Evolutionary conservation across 192 early-diverging fungal genomes (phyloP).

Genomic region (Pilaira anomala): DNA sequence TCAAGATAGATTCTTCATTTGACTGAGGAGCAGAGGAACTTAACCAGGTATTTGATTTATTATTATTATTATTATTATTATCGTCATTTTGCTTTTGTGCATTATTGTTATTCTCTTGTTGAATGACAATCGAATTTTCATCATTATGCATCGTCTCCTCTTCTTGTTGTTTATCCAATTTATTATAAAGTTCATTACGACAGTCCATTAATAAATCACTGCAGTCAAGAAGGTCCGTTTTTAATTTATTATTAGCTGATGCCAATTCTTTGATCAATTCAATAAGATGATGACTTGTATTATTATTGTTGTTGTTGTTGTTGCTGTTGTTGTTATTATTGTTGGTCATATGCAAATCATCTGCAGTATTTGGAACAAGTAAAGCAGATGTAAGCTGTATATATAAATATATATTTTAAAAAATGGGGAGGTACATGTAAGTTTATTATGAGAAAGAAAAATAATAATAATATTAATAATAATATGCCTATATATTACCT

Average conservation of each 20-base stretch:
- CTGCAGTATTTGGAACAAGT: background rate
- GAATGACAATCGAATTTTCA: slow-evolving; percentile 11
- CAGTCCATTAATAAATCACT: slow-evolving; percentile 46
- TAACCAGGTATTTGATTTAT: background rate
- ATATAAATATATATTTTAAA: background rate
- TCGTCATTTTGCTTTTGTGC: background rate
- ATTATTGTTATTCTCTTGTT: background rate
- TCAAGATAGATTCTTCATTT: background rate
- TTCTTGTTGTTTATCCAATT: slow-evolving; percentile 45
- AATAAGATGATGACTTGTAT: slow-evolving; percentile 37
- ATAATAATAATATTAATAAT: background rate
- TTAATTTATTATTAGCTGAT: slow-evolving; percentile 49
- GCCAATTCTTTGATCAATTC: slow-evolving; percentile 54
- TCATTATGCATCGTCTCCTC: slow-evolving; percentile 19
- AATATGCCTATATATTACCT: slow-evolving; percentile 22
- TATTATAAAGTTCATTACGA: slow-evolving; percentile 41
- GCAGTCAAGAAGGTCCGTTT: slow-evolving; percentile 45
- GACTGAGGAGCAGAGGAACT: background rate
- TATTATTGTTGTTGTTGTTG: slow-evolving; percentile 16
- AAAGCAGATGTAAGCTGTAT: slow-evolving; percentile 13
- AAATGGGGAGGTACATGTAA: background rate
- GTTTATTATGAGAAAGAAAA: background rate
- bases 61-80: too few species aligned
- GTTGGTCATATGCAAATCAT: slow-evolving; percentile 6
- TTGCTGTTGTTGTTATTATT: slow-evolving; percentile 10